Evolutionary conservation across 805 yeast genomes (phyloP).

Genomic region (Barnettozyma populi): DNA sequence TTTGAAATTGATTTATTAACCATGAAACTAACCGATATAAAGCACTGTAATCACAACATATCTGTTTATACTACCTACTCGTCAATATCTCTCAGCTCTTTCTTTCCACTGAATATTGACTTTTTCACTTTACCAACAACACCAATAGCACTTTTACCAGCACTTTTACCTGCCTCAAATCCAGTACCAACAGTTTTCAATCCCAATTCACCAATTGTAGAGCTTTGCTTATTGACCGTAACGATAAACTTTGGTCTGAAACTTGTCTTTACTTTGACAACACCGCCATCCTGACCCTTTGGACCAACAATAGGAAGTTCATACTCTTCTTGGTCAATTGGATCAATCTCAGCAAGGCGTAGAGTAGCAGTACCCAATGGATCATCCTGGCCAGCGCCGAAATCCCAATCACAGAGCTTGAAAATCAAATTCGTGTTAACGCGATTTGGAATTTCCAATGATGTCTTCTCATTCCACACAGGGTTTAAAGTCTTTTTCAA

Average conservation of each 20-base stretch:
- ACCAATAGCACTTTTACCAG: conserved; percentile 36
- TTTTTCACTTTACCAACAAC: conserved; percentile 38
- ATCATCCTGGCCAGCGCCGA: conserved; percentile 85
- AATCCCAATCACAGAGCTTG: conserved; percentile 84
- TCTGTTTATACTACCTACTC: neutral
- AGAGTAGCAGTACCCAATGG: conserved; percentile 61
- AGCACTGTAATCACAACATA: neutral
- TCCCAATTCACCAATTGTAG: conserved; percentile 43
- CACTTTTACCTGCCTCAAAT: conserved; percentile 39
- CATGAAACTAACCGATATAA: neutral
- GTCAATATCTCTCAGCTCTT: conserved; percentile 9
- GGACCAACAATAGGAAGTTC: conserved; percentile 44
- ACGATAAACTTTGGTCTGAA: conserved; percentile 72
- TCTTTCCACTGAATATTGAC: conserved; percentile 32
- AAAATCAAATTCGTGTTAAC: conserved; percentile 53
- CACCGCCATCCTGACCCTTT: conserved; percentile 49
- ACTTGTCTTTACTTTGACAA: conserved; percentile 47
- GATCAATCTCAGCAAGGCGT: conserved; percentile 55
- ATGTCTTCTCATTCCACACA: conserved; percentile 72
- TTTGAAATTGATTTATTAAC: neutral
- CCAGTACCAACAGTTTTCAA: conserved; percentile 49
- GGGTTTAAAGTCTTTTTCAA: conserved; percentile 87
- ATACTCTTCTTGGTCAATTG: conserved; percentile 45
- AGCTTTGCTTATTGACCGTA: conserved; percentile 32
- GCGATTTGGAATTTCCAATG: conserved; percentile 54